phyloP scores from a whole-genome alignment of 345 rosid species.

The Mercurialis annua region DNA sequence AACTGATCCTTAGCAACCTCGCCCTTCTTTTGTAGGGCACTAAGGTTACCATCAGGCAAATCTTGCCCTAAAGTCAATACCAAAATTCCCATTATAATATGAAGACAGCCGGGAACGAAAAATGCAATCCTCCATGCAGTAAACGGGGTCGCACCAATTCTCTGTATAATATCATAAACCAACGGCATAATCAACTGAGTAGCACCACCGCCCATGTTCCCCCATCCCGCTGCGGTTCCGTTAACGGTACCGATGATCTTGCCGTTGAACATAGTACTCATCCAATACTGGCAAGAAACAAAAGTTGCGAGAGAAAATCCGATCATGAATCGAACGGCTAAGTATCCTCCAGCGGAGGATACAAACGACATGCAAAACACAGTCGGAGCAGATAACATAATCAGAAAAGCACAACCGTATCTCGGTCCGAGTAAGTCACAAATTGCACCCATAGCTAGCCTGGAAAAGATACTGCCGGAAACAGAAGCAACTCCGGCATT shows the following conservation, averaged over 20 bases:
- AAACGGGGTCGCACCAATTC: slow-evolving; percentile 60
- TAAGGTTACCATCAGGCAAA: slow-evolving; percentile 81
- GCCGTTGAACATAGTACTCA: slow-evolving; percentile 94
- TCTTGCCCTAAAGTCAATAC: slow-evolving; percentile 85
- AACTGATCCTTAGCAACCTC: slow-evolving; percentile 67
- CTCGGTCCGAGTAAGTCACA: slow-evolving; percentile 85
- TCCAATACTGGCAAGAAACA: slow-evolving; percentile 94
- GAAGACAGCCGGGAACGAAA: slow-evolving; percentile 68
- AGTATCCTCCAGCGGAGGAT: slow-evolving; percentile 55
- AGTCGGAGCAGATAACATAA: slow-evolving; percentile 80
- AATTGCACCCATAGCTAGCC: slow-evolving; percentile 89
- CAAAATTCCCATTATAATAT: slow-evolving; percentile 66
- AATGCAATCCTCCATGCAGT: slow-evolving; percentile 92
- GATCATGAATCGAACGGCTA: slow-evolving; percentile 79
- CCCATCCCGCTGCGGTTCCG: slow-evolving; percentile 98
- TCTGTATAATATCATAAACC: slow-evolving; percentile 58
- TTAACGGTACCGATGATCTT: slow-evolving; percentile 80
- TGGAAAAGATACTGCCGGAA: slow-evolving; percentile 83
- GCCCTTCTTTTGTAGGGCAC: slow-evolving; percentile 69
- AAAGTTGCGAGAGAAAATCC: slow-evolving; percentile 91
- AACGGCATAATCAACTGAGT: slow-evolving; percentile 86
- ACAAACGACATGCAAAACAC: slow-evolving; percentile 85
- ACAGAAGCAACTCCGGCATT: slow-evolving; percentile 94
- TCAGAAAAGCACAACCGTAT: slow-evolving; percentile 75
- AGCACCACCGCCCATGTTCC: slow-evolving; percentile 91